Conservation (phyloP, 116 monocot genomes). For the Dioscorea cayenensis region DNA sequence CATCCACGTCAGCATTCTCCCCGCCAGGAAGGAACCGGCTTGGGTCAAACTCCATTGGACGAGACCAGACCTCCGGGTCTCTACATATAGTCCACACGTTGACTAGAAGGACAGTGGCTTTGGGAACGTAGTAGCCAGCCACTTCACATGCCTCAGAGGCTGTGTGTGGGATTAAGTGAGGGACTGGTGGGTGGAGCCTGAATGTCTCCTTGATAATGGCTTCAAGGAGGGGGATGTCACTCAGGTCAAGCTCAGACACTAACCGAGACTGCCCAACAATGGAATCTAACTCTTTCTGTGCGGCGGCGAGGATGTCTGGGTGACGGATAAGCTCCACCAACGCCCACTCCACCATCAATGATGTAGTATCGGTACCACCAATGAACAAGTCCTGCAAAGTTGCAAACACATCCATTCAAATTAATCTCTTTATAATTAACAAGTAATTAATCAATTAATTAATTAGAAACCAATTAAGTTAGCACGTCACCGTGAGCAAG, state of each 20-base stretch:
- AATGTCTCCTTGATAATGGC: conserved; percentile 65
- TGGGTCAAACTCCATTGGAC: conserved; percentile 50
- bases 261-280: conserved; percentile 37
- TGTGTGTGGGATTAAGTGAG: conserved; percentile 46
- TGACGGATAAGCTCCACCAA: conserved; percentile 57
- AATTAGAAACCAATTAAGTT: no score
- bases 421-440: background rate
- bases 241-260: conserved; percentile 41
- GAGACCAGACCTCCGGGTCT: conserved; percentile 38
- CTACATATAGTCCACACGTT: conserved; percentile 65
- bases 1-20: conserved; percentile 13
- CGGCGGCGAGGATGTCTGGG: conserved; percentile 31
- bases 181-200: conserved; percentile 63
- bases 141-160: conserved; percentile 26
- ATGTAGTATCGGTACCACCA: conserved; percentile 62
- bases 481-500: conserved; percentile 29
- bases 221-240: conserved; percentile 35
- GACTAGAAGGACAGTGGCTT: conserved; percentile 34
- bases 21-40: conserved; percentile 48
- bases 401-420: background rate
- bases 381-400: conserved; percentile 56
- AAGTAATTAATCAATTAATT: no score
- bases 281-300: conserved; percentile 48
- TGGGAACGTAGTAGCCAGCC: conserved; percentile 46
- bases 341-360: conserved; percentile 47